These are phyloP conservation scores for Naematelia encephala DNA, from an alignment of 768 basidiomycete genomes.

Conservation along the genomic window DNA sequence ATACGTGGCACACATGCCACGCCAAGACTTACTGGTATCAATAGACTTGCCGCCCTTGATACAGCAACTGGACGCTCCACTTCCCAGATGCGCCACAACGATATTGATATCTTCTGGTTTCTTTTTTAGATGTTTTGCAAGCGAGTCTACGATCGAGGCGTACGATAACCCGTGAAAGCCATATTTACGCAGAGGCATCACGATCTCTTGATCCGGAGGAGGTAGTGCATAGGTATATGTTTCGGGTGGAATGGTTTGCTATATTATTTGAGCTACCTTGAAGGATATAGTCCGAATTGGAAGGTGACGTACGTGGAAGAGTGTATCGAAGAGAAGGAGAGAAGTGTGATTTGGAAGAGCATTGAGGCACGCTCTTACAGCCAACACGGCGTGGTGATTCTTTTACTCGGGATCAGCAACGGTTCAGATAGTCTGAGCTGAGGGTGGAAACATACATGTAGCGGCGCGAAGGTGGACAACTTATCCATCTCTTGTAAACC, in stretches of 20 bases:
- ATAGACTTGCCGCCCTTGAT: constrained; percentile 69
- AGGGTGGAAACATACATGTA: constrained; percentile 58
- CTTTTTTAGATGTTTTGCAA: constrained; percentile 62
- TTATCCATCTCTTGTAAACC: constrained; percentile 72
- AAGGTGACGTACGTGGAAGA: constrained; percentile 50
- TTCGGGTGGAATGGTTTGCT: constrained; percentile 69
- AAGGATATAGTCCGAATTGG: neutral
- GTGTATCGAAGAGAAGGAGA: constrained; percentile 82
- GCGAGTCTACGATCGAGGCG: constrained; percentile 63
- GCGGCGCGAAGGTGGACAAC: constrained; percentile 62
- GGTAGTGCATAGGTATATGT: constrained; percentile 74
- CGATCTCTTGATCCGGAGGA: constrained; percentile 56
- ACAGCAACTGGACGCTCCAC: constrained; percentile 80
- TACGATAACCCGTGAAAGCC: constrained; percentile 75
- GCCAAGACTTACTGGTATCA: constrained; percentile 61
- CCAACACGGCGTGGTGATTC: constrained; percentile 54
- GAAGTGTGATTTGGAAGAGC: constrained; percentile 66
- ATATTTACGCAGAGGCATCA: constrained; percentile 76
- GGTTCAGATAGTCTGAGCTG: neutral
- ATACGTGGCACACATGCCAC: too few relatives aligned
- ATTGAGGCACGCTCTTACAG: constrained; percentile 57
- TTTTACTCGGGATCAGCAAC: constrained; percentile 19
- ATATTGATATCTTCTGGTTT: constrained; percentile 61
- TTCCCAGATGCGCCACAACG: constrained; percentile 81
- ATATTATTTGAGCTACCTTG: neutral